These are phyloP conservation scores for Cercospora sojina DNA, from an alignment of 2,329 filamentous ascomycete genomes.

Conservation along the genomic window DNA sequence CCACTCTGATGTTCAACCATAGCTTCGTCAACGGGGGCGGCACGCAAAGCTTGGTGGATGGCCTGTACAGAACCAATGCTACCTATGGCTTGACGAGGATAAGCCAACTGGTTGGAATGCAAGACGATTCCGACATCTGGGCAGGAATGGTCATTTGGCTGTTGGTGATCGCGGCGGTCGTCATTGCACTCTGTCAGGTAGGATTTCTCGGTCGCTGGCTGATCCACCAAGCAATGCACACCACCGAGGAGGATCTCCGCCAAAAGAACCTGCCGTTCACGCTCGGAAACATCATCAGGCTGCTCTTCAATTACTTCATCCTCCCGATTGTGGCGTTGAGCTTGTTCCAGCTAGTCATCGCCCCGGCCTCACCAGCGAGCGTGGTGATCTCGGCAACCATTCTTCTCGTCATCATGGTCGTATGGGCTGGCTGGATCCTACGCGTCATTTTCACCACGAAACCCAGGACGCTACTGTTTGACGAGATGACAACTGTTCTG, in stretches of 20 bases:
- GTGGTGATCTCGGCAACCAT: constrained; percentile 73
- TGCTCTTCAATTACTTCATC: constrained; percentile 90
- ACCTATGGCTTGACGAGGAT: constrained; percentile 77
- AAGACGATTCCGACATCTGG: constrained; percentile 77
- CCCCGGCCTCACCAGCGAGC: constrained; percentile 64
- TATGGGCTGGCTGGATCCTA: constrained; percentile 75
- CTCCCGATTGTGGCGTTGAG: constrained; percentile 83
- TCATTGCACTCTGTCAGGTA: constrained; percentile 69
- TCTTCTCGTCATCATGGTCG: constrained; percentile 69
- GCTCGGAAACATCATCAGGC: constrained; percentile 60
- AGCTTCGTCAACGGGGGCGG: constrained; percentile 75
- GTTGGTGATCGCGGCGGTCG: constrained; percentile 68
- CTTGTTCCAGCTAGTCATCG: constrained; percentile 85
- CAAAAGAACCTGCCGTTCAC: constrained; percentile 88
- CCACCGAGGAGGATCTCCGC: constrained; percentile 80
- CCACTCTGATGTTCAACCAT: constrained; percentile 86
- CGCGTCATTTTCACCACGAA: constrained; percentile 76
- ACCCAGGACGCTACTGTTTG: constrained; percentile 84
- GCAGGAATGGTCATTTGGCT: constrained; percentile 92
- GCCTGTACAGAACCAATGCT: constrained; percentile 78
- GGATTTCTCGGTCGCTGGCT: constrained; percentile 77
- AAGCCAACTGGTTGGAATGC: constrained; percentile 80
- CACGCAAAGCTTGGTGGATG: constrained; percentile 70
- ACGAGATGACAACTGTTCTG: constrained; percentile 85
- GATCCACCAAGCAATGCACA: constrained; percentile 67